These are phyloP conservation scores for Hsuehochloa calcarea DNA, from an alignment of 176 grass and related monocot genomes.

Conservation along the genomic window DNA sequence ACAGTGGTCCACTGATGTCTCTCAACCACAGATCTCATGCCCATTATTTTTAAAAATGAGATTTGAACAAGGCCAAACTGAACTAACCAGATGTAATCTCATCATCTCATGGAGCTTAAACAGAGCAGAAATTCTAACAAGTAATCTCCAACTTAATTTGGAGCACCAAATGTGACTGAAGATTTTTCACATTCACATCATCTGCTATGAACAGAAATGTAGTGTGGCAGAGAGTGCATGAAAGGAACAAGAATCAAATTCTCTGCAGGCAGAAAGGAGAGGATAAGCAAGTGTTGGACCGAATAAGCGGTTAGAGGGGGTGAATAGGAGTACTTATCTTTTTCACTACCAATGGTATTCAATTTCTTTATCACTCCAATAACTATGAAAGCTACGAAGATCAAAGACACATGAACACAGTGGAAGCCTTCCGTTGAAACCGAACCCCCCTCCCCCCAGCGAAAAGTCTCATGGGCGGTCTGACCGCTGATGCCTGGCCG, in stretches of 20 bases:
- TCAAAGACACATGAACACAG: too few species aligned
- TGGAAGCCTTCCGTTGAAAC: too few species aligned
- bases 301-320: too few species aligned
- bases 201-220: neutral
- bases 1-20: neutral
- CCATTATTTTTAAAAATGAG: neutral
- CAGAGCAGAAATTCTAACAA: neutral
- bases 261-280: neutral
- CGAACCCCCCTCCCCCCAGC: too few species aligned
- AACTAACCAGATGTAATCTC: neutral
- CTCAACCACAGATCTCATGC: constrained; percentile 11
- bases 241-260: constrained; percentile 10
- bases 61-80: neutral
- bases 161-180: neutral
- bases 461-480: too few species aligned
- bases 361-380: too few species aligned
- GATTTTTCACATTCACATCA: neutral
- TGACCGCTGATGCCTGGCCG: too few species aligned
- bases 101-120: neutral
- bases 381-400: too few species aligned
- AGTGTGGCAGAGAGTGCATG: constrained; percentile 3
- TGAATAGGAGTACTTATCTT: too few species aligned
- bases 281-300: neutral
- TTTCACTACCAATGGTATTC: too few species aligned
- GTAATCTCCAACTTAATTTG: neutral